Conservation (phyloP, 768 basidiomycete genomes). For the Psilocybe sp. region DNA sequence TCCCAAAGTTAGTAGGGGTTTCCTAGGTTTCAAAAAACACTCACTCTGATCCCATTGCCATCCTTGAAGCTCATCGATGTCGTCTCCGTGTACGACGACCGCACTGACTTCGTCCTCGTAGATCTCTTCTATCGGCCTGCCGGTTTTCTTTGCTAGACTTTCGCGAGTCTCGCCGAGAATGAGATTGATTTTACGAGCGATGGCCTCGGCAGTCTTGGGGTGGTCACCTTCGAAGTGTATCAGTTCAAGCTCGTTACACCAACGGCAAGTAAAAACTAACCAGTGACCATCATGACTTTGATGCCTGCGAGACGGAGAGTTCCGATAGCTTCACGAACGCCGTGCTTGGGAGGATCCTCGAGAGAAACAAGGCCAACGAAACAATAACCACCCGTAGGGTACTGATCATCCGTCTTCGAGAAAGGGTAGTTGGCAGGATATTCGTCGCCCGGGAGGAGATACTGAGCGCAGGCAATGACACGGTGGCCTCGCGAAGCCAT, state of each 20-base stretch:
- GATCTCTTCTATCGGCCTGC: slow-evolving; percentile 50
- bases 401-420: slow-evolving; percentile 51
- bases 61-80: slow-evolving; percentile 61
- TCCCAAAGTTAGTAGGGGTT: not conserved
- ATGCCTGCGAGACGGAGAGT: slow-evolving; percentile 69
- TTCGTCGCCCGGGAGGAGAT: slow-evolving; percentile 45
- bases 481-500: slow-evolving; percentile 78
- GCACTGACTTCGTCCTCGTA: slow-evolving; percentile 69
- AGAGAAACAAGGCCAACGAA: slow-evolving; percentile 66
- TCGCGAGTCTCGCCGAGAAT: slow-evolving; percentile 66
- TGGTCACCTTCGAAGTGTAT: slow-evolving; percentile 47
- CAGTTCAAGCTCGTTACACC: not conserved
- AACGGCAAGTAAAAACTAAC: slow-evolving; percentile 24
- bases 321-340: slow-evolving; percentile 69
- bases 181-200: slow-evolving; percentile 70
- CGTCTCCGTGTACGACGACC: slow-evolving; percentile 66
- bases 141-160: slow-evolving; percentile 54
- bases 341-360: slow-evolving; percentile 71
- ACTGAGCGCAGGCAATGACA: slow-evolving; percentile 70
- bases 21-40: slow-evolving; percentile 15
- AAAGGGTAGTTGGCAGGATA: slow-evolving; percentile 49
- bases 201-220: slow-evolving; percentile 72
- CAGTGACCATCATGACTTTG: slow-evolving; percentile 78
- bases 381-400: slow-evolving; percentile 54
- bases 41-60: slow-evolving; percentile 76